Conservation (phyloP, 305 asterid genomes). For the Rubia tinctorum region DNA sequence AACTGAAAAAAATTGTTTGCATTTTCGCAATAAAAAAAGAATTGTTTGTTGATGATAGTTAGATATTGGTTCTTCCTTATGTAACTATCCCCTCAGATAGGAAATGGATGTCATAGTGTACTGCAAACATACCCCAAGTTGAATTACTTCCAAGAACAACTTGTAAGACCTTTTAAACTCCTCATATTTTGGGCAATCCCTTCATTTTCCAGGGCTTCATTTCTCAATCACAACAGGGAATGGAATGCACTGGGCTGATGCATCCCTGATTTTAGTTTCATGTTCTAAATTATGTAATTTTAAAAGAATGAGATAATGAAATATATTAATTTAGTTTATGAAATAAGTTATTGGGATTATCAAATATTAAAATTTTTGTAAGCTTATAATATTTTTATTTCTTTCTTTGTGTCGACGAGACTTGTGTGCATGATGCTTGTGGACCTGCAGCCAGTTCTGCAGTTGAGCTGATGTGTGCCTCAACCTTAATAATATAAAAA, state of each 20-base stretch:
- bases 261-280: conserved; percentile 30
- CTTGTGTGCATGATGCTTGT: conserved; percentile 77
- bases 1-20: too few species aligned
- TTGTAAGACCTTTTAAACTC: conserved; percentile 44
- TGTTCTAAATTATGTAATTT: too few species aligned
- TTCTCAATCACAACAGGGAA: conserved; percentile 35
- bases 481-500: too few species aligned
- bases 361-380: too few species aligned
- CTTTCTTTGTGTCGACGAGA: conserved; percentile 50
- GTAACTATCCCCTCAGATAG: background rate
- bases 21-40: too few species aligned
- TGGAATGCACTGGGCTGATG: conserved; percentile 46
- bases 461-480: conserved; percentile 83
- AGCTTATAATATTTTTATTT: too few species aligned
- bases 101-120: conserved; percentile 38
- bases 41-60: too few species aligned
- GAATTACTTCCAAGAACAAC: conserved; percentile 41
- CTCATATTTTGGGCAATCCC: conserved; percentile 48
- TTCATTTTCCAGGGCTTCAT: conserved; percentile 38
- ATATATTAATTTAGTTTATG: too few species aligned
- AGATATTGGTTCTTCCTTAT: too few species aligned
- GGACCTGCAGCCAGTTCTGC: conserved; percentile 68
- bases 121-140: conserved; percentile 49
- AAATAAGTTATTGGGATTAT: too few species aligned
- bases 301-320: too few species aligned